Base-by-base conservation (phyloP, 2,329 filamentous ascomycete genomes). In the Clathrospora elynae region DNA sequence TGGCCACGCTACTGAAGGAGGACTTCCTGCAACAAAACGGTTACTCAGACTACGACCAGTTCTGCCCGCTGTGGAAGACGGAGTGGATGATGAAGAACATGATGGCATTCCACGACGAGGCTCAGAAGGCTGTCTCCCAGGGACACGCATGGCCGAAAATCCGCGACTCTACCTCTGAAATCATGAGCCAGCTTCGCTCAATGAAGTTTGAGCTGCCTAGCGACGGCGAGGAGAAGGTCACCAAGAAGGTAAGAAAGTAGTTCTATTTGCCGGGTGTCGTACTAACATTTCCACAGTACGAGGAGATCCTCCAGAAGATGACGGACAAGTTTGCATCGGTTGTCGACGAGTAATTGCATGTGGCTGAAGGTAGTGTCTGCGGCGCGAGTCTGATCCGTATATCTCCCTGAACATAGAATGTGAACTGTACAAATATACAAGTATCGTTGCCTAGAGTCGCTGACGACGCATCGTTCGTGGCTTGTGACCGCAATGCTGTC, bases 1-100 rank as follows among this genome's bases (percentile, higher is more conserved):
- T 99, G 51, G 88, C 93, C 12, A 85, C 83, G 12, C 77, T 99
- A 59, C 78, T 99, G 74, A 99, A 99, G 83, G 93, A 99, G 68
- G 93, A 99, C 71, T 99, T 99, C 78, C 72, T 99, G 69, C 93
- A 99, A 75, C 93, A 99, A 73, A 99, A 99, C 76, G 93, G 93
- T 53, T 99, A 99, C 83, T 93, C 88, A 58, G 90, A 97, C 74
- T 97, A 99, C 71, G 93, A 99, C 70, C 91, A 97, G 76, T 99
- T 95, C 84, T 99, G 93, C 70, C 93, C 93, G 35, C 82, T 99
- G 66, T 99, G 93, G 93, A 99, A 99, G 86, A 99, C 93, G 0
- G 88, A 95, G 72, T 99, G 93, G 86, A 97, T 99, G 93, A 99
- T 99, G 93, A 96, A 95, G 82, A 87, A 90, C 54, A 97, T 99